Base-by-base conservation (phyloP, 805 yeast species). In the Yamadazyma sp. region DNA sequence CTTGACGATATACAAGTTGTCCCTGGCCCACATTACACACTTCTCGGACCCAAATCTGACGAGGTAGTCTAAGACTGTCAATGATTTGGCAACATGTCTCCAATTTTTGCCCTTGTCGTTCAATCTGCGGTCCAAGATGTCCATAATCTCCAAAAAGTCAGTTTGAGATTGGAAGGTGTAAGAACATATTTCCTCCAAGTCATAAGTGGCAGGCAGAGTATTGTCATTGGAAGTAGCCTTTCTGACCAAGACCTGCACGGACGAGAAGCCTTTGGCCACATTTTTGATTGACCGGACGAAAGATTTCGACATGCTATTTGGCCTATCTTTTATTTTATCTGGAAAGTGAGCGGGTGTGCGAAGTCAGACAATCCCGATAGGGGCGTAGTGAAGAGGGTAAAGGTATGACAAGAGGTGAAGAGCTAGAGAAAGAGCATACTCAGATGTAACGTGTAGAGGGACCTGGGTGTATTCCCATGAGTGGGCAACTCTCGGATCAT, bases 51-150 rank as follows among this genome's bases (percentile, higher is more conserved):
- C 99, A 43, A 73, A 76, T 49, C 93, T 78, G 13, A 90, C 88
- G 41, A 90, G 69, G 62, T 82, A 91, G 53, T 90, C 96, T 49
- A 91, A 71, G n/a, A 91, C 81, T 2, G 95, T 84, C 45, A 91
- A 71, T 1, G 95, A 82, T 61, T 91, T 93, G 46, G 95, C 90
- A 34, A 91, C 90, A 59, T 91, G 99, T 48, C 96, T 77, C 97
- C 97, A 91, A 64, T 91, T 85, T 60, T 89, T 90, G 44, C 98
- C 98, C 68, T 90, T 90, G 57, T 91, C 98, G 55, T 91, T 91
- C 47, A 91, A 67, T 46, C 99, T 76, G 48, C 88, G 78, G 64
- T 91, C 97, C 30, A 91, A 64, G 82, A 91, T 88, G 55, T 91
- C 97, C 95, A 91, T 85, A 32, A 89, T 79, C 55, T 89, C 95